Evolutionary conservation across 2,329 filamentous ascomycete species (phyloP).

Genomic region (Periconia sp.): DNA sequence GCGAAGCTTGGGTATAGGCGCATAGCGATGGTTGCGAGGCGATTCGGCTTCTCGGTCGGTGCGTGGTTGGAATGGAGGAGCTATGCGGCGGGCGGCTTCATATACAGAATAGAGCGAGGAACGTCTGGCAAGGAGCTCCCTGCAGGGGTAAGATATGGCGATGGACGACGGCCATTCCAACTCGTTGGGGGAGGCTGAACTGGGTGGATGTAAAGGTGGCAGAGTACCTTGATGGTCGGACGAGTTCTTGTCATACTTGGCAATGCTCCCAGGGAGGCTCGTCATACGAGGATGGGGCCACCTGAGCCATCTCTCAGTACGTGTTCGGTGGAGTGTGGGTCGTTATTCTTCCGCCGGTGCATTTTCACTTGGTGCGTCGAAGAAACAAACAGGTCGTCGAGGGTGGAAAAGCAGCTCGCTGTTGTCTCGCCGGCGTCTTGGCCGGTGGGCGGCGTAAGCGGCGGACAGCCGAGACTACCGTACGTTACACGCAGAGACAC

Average conservation of each 20-base stretch:
- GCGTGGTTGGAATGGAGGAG: neutral
- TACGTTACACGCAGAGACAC: neutral
- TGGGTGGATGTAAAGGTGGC: neutral
- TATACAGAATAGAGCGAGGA: neutral
- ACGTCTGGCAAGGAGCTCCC: neutral
- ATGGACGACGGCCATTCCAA: too few relatives aligned
- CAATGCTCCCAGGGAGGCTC: neutral
- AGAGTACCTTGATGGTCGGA: conserved; percentile 35
- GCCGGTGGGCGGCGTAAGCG: neutral
- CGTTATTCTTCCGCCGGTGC: neutral
- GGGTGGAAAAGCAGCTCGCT: neutral
- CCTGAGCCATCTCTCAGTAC: neutral
- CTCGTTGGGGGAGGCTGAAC: neutral
- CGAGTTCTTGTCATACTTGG: conserved; percentile 8
- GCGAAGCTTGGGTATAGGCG: neutral
- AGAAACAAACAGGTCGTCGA: neutral
- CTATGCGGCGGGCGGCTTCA: neutral
- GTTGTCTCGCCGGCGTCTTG: neutral
- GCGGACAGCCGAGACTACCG: neutral
- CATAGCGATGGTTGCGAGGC: neutral
- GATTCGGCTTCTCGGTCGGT: neutral
- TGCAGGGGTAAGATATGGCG: too few relatives aligned
- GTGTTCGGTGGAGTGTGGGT: neutral
- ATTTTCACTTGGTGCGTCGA: neutral
- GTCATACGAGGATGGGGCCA: neutral